phyloP scores from a whole-genome alignment of 2,329 filamentous ascomycete genomes.

The Tolypocladium pustulatum region DNA sequence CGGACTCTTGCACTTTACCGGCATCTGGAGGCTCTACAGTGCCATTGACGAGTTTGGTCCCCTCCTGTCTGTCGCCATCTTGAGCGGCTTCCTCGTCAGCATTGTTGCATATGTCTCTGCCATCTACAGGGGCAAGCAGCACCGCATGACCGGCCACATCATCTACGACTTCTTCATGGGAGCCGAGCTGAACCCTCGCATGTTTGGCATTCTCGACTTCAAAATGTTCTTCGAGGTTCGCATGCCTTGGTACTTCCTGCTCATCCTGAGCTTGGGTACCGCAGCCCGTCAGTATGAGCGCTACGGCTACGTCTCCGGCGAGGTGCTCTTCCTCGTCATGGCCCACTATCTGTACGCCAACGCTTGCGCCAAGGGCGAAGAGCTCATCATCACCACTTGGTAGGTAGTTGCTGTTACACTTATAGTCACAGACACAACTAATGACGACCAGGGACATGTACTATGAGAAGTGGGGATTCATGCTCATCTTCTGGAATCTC shows the following conservation, averaged over 20 bases:
- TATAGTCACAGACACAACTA: neutral
- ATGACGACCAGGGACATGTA: conserved; percentile 62
- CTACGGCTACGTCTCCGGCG: conserved; percentile 78
- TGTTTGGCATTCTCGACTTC: conserved; percentile 76
- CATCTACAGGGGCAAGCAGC: conserved; percentile 65
- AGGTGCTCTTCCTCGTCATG: conserved; percentile 75
- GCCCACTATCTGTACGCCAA: conserved; percentile 90
- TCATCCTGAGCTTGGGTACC: conserved; percentile 65
- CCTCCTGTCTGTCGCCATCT: conserved; percentile 83
- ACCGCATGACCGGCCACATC: conserved; percentile 85
- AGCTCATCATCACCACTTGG: conserved; percentile 81
- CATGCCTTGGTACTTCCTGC: conserved; percentile 84
- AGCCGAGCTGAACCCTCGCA: conserved; percentile 73
- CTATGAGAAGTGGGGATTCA: conserved; percentile 94
- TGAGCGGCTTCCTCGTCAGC: conserved; percentile 77
- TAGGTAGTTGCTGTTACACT: conserved; percentile 10
- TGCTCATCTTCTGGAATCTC: conserved; percentile 97
- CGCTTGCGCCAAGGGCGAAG: conserved; percentile 84
- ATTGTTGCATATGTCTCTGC: conserved; percentile 82
- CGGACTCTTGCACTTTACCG: conserved; percentile 66
- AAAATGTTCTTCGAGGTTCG: conserved; percentile 96
- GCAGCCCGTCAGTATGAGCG: conserved; percentile 74
- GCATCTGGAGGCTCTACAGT: conserved; percentile 80
- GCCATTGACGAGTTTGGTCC: conserved; percentile 93
- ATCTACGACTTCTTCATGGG: conserved; percentile 91